phyloP scores from a whole-genome alignment of 768 basidiomycete genomes.

The Mycena filopes region DNA sequence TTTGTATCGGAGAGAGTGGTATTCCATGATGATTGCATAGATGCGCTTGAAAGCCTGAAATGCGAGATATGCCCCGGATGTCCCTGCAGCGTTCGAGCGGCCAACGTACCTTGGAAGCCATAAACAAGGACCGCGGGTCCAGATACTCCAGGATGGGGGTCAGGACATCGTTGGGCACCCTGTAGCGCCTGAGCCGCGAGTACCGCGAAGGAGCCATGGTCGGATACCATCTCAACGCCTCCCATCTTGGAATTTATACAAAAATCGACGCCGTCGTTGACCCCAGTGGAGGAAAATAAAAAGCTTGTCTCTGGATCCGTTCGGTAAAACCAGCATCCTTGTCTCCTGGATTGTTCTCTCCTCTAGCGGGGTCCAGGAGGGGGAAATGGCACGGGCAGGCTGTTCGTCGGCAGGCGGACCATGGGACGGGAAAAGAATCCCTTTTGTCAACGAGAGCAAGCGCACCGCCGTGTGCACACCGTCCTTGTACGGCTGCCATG shows the following conservation, averaged over 20 bases:
- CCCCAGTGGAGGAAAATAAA: conserved; percentile 22
- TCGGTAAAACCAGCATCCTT: conserved; percentile 49
- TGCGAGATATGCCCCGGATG: conserved; percentile 17
- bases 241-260: conserved; percentile 60
- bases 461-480: conserved; percentile 47
- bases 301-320: conserved; percentile 21
- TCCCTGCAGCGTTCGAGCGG: not conserved
- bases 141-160: conserved; percentile 59
- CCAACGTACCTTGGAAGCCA: conserved; percentile 55
- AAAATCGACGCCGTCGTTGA: conserved; percentile 44
- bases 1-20: conserved; percentile 60
- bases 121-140: conserved; percentile 59
- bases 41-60: conserved; percentile 59
- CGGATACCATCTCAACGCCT: conserved; percentile 41
- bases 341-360: conserved; percentile 35
- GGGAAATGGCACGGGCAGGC: conserved; percentile 50
- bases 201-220: conserved; percentile 60
- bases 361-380: conserved; percentile 54
- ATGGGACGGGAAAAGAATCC: conserved; percentile 53
- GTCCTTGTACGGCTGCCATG: conserved; percentile 62
- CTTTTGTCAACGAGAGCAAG: conserved; percentile 57
- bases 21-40: conserved; percentile 56
- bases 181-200: conserved; percentile 56
- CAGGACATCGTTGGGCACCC: conserved; percentile 63
- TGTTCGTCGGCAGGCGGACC: conserved; percentile 60